Base-by-base conservation (phyloP, 306 rosid species). In the Lotus japonicus region DNA sequence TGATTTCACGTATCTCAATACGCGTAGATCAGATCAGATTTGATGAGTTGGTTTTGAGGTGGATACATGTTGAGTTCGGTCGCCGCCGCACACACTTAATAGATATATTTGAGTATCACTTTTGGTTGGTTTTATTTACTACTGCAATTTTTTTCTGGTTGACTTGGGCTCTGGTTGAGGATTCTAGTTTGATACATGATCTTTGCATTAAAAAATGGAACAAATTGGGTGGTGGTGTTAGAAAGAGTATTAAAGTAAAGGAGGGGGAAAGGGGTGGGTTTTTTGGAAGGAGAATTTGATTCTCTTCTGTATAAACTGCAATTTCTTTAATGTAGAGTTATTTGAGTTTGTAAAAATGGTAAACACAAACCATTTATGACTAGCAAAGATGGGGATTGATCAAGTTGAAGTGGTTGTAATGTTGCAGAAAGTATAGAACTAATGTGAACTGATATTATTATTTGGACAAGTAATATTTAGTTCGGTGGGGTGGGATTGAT, bases 231-330 rank as follows among this genome's bases (percentile, higher is more conserved):
- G 38, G 60, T 17, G 41, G 52, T 17, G 41, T 50, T 41, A 44
- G 42, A 48, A 14, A 42, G 50, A 18, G 64, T 9, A 13, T 46
- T 31, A 18, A 11, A 33, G 36, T n/a, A 43, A 18, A 44, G 54
- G 6, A 36, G 31, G 31, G 69, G 36, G n/a, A n/a, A n/a, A n/a
- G n/a, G n/a, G n/a, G n/a, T n/a, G n/a, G n/a, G n/a, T n/a, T n/a
- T 39, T 53, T 57, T 55, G 58, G 42, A 18, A 64, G 57, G 26
- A 66, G 60, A 59, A 33, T 17, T 67, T 60, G 75, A 67, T 79
- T 59, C 76, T 15, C 61, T 59, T 59, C 72, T 73, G 18, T 51
- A 62, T 63, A 70, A 70, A 52, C 64, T 66, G 75, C 42, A 59
- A 56, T 58, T 58, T n/a, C 43, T 42, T 45, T 50, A 26, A 21